Conservation (phyloP, 2,329 filamentous ascomycete species). For the Aspergillus ochraceoroseus region DNA sequence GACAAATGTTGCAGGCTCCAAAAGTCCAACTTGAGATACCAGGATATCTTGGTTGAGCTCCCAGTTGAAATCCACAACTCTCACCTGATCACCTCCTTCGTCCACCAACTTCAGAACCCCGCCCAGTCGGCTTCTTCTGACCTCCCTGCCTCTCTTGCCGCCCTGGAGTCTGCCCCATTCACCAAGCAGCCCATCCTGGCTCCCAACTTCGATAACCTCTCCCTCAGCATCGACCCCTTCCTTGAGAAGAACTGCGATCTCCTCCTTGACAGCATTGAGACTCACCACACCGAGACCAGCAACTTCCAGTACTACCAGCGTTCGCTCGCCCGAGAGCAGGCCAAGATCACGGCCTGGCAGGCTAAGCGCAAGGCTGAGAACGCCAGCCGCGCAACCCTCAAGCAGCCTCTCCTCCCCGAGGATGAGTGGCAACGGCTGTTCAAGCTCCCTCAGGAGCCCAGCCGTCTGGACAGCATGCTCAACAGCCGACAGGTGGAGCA, state of each 20-base stretch:
- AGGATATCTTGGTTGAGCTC: constrained; percentile 87
- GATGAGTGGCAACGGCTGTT: constrained; percentile 98
- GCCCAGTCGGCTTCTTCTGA: constrained; percentile 63
- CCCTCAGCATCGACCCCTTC: constrained; percentile 93
- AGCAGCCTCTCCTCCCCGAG: constrained; percentile 84
- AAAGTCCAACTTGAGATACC: constrained; percentile 89
- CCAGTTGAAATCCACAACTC: constrained; percentile 93
- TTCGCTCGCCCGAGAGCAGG: constrained; percentile 85
- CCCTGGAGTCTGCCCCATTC: constrained; percentile 62
- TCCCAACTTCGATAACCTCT: constrained; percentile 83
- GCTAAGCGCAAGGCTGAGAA: constrained; percentile 96
- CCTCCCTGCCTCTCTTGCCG: constrained; percentile 72
- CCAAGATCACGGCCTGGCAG: constrained; percentile 96
- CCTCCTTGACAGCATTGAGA: constrained; percentile 92
- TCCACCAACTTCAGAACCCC: constrained; percentile 79
- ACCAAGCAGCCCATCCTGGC: constrained; percentile 62
- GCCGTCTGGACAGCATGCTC: constrained; percentile 84
- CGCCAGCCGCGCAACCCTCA: constrained; percentile 72
- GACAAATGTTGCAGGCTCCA: constrained; percentile 67
- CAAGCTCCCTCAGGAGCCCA: constrained; percentile 94
- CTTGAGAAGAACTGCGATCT: constrained; percentile 97
- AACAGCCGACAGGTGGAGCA: constrained; percentile 96
- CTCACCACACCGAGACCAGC: constrained; percentile 97
- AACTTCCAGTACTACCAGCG: constrained; percentile 98
- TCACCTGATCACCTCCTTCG: constrained; percentile 88